Conservation (phyloP, 441 rosid species). For the Raphanus hybrid region DNA sequence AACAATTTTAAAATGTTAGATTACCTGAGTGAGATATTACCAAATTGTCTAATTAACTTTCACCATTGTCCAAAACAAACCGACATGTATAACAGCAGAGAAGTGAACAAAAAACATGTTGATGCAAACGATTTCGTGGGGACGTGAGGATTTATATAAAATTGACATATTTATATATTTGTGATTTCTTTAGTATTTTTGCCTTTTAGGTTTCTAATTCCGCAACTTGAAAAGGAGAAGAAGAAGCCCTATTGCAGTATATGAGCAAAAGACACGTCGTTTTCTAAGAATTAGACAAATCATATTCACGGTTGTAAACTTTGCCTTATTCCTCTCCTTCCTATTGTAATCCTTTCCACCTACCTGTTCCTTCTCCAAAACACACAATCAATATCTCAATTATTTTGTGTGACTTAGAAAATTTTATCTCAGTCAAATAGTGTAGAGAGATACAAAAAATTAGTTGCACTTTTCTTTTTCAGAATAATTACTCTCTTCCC, state of each 20-base stretch:
- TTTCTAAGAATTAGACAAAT: slow-evolving; percentile 41
- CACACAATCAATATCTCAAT: background rate
- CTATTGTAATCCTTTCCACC: slow-evolving; percentile 35
- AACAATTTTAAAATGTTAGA: no score
- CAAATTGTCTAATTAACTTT: background rate
- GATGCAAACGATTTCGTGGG: slow-evolving; percentile 35
- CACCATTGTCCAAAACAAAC: slow-evolving; percentile 4
- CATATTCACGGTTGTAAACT: slow-evolving; percentile 43
- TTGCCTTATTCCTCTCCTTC: slow-evolving; percentile 42
- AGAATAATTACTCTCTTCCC: no score
- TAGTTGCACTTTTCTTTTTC: no score
- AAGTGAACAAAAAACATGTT: slow-evolving; percentile 37
- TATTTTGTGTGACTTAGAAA: no score
- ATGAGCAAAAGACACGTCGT: slow-evolving; percentile 28
- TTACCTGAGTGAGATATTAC: background rate
- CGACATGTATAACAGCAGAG: slow-evolving; percentile 15
- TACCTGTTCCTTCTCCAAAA: slow-evolving; percentile 40
- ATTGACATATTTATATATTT: slow-evolving; percentile 23
- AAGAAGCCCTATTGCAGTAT: slow-evolving; percentile 21
- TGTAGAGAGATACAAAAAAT: no score
- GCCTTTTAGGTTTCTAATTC: slow-evolving; percentile 25
- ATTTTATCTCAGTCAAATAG: no score
- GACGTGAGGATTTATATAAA: slow-evolving; percentile 37
- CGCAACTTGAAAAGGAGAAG: slow-evolving; percentile 28
- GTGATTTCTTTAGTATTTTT: slow-evolving; percentile 7